Conservation (phyloP, 2,329 filamentous ascomycete genomes). For the Sphaerulina musiva region DNA sequence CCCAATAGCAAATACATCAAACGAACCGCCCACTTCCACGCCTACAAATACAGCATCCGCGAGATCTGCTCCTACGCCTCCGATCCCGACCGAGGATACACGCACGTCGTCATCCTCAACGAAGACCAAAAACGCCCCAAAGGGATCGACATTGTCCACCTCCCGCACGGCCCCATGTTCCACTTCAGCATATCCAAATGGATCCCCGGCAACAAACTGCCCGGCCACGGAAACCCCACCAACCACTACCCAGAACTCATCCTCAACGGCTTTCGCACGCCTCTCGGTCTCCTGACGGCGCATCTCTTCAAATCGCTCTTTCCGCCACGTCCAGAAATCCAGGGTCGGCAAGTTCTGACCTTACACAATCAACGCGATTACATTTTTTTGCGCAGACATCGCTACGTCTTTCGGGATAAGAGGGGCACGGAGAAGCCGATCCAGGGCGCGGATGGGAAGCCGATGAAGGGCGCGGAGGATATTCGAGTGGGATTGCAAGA, state of each 20-base stretch:
- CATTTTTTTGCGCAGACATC: slow-evolving; percentile 83
- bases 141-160: slow-evolving; percentile 74
- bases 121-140: slow-evolving; percentile 83
- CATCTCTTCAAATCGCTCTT: slow-evolving; percentile 75
- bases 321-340: slow-evolving; percentile 73
- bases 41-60: slow-evolving; percentile 83
- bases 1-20: slow-evolving; percentile 76
- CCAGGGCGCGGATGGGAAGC: slow-evolving; percentile 70
- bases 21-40: slow-evolving; percentile 73
- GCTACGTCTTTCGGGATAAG: slow-evolving; percentile 91
- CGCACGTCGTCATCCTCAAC: slow-evolving; percentile 73
- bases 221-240: slow-evolving; percentile 84
- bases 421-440: slow-evolving; percentile 80
- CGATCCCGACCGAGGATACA: slow-evolving; percentile 64
- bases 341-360: slow-evolving; percentile 83
- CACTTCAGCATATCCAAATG: slow-evolving; percentile 89
- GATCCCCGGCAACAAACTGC: slow-evolving; percentile 78
- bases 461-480: slow-evolving; percentile 75
- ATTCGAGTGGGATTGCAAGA: slow-evolving; percentile 87
- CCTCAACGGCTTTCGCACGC: slow-evolving; percentile 91
- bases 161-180: slow-evolving; percentile 81
- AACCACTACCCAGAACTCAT: slow-evolving; percentile 85
- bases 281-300: slow-evolving; percentile 79
- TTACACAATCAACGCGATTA: slow-evolving; percentile 94
- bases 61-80: slow-evolving; percentile 83